Conservation (phyloP, 2,329 filamentous ascomycete species). For the Colletotrichum godetiae region DNA sequence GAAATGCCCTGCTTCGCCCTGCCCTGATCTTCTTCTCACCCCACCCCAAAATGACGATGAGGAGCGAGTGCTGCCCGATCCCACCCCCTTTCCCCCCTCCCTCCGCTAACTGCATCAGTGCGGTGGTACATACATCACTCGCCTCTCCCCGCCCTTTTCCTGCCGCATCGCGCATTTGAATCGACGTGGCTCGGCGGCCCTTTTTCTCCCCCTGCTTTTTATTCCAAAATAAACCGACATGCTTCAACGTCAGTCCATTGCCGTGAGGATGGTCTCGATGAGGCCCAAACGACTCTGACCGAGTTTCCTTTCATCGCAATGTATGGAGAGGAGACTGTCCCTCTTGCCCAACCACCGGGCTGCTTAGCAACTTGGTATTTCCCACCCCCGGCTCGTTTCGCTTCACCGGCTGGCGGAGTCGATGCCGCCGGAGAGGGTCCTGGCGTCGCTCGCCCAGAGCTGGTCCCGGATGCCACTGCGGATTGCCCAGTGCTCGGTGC, state of each 20-base stretch:
- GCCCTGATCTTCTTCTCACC: constrained; percentile 26
- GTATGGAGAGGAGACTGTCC: constrained; percentile 9
- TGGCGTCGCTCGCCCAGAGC: constrained; percentile 23
- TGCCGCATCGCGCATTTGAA: constrained; percentile 34
- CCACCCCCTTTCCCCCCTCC: constrained; percentile 22
- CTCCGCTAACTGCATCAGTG: constrained; percentile 31
- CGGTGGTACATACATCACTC: constrained; percentile 28
- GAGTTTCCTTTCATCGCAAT: constrained; percentile 31
- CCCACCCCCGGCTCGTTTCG: constrained; percentile 29
- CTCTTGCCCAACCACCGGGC: constrained; percentile 29
- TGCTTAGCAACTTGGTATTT: constrained; percentile 19
- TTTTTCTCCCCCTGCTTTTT: constrained; percentile 21
- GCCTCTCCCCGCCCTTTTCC: constrained; percentile 29
- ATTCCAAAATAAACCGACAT: constrained; percentile 13
- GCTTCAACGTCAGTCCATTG: constrained; percentile 28
- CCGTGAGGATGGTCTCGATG: constrained; percentile 33
- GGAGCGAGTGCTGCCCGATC: constrained; percentile 19
- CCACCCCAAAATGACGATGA: constrained; percentile 28
- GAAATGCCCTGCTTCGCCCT: constrained; percentile 11
- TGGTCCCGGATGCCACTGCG: background rate
- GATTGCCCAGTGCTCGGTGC: background rate
- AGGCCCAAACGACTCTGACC: constrained; percentile 33
- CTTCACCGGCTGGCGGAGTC: constrained; percentile 36
- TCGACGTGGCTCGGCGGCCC: constrained; percentile 33
- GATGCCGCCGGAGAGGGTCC: constrained; percentile 34